Base-by-base conservation (phyloP, 345 rosid genomes). In the Salix brachista region DNA sequence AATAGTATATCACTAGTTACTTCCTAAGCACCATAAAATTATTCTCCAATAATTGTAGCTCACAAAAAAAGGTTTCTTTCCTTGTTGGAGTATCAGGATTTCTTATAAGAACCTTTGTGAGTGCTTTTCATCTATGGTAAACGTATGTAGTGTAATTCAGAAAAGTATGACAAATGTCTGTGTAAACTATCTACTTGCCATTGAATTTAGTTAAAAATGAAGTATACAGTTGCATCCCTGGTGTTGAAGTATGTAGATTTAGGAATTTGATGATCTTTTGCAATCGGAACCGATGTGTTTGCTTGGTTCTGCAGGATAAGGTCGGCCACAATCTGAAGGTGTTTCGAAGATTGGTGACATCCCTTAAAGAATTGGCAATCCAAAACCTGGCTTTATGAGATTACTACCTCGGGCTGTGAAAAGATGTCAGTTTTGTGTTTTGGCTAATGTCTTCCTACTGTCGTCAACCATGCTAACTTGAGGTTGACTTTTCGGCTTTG, bases 291-390 rank as follows among this genome's bases (percentile, higher is more conserved):
- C 23, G 58, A 78, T 65, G 61, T 67, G 26, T 16, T 74, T 67
- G 8, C 64, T 41, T 68, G 62, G 76, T 48, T 41, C 76, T 52
- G n/a, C 90, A 93, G 99, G 94, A 90, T 52, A 93, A 93, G 83
- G 81, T 87, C 2, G 96, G 96, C 61, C 93, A 82, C 83, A 82
- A 86, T 83, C 89, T 93, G 25, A 96, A 90, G 86, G 86, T 96
- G 70, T 96, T 96, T 84, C 83, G 85, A 23, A 86, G 99, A 80
- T 83, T 92, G 69, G 97, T 91, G 54, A 72, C 89, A 18, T 87
- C 93, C 6, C 90, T 96, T 16, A 89, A 96, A 84, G 99, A 93
- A 87, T 79, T 87, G 81, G 80, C 90, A 21, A 84, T 93, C 77
- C 92, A 88, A 71, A 91, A 86, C 66, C 68, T 86, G 66, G 68